phyloP scores from a whole-genome alignment of 202 grass and related monocot genomes.

The Schoenoplectus tabernaemontani region DNA sequence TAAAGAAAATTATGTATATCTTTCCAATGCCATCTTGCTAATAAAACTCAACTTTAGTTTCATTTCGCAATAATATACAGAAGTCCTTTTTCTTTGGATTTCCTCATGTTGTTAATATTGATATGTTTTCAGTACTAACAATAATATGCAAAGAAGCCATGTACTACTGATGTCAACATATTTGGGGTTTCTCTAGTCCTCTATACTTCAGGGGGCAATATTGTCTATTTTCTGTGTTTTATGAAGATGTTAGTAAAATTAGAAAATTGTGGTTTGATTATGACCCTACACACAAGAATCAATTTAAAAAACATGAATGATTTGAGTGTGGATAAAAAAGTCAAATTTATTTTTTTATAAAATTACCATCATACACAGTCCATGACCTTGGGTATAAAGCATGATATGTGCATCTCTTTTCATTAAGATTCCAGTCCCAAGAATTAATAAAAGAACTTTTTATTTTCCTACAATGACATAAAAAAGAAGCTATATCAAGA shows the following conservation, averaged over 20 bases:
- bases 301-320: neutral
- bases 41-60: neutral
- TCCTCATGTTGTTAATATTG: no score
- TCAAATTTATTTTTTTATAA: neutral
- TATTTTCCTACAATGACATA: slow-evolving; percentile 36
- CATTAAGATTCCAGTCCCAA: slow-evolving; percentile 92
- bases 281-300: neutral
- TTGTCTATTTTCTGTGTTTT: neutral
- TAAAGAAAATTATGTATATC: no score
- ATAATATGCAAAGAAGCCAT: neutral
- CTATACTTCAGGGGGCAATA: neutral
- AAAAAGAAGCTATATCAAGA: slow-evolving; percentile 9
- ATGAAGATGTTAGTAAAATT: neutral
- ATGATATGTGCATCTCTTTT: slow-evolving; percentile 64
- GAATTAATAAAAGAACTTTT: slow-evolving; percentile 44
- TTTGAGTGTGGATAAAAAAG: neutral
- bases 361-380: slow-evolving; percentile 82
- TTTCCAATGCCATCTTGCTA: neutral
- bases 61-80: neutral
- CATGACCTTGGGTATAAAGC: slow-evolving; percentile 84
- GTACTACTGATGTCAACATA: neutral
- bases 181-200: neutral
- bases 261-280: neutral
- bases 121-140: neutral
- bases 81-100: neutral